phyloP scores from a whole-genome alignment of 108 stramenopile genomes.

The Pseudonitzschia multiseries region DNA sequence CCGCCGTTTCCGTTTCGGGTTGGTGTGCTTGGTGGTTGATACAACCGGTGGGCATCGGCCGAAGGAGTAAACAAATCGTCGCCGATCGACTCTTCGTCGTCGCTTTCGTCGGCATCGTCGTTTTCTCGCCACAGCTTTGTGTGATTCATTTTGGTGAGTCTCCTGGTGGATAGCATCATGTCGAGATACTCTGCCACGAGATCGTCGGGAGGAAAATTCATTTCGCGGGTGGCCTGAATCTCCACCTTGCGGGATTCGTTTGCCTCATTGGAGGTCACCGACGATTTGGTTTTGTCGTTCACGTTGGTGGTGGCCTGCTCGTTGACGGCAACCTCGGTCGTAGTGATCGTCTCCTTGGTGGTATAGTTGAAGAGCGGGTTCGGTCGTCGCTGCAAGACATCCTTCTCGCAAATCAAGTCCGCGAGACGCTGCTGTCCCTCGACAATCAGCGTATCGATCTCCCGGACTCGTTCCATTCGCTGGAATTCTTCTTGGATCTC shows the following conservation, averaged over 20 bases:
- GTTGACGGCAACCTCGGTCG: neutral
- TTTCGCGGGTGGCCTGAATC: constrained; percentile 41
- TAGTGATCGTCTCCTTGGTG: constrained; percentile 16
- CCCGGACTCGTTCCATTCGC: constrained; percentile 64
- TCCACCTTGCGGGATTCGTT: constrained; percentile 26
- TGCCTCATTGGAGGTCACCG: neutral
- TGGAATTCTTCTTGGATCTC: constrained; percentile 39
- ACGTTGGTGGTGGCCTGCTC: constrained; percentile 30
- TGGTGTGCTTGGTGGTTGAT: constrained; percentile 26
- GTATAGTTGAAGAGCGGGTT: constrained; percentile 89
- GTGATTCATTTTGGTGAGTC: constrained; percentile 79
- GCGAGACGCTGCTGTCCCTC: constrained; percentile 52
- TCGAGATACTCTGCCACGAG: constrained; percentile 84
- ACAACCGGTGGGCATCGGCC: constrained; percentile 60
- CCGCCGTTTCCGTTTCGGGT: constrained; percentile 18
- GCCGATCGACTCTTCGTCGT: constrained; percentile 65
- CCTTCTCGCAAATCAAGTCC: constrained; percentile 82
- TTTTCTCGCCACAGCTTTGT: constrained; percentile 77
- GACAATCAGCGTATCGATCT: constrained; percentile 71
- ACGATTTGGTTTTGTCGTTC: neutral
- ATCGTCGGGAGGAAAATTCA: constrained; percentile 81
- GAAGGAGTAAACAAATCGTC: constrained; percentile 69
- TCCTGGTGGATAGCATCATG: constrained; percentile 59
- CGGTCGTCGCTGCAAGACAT: constrained; percentile 73
- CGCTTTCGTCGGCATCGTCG: constrained; percentile 62